A percentile compares a stretch with the other conserved stretches of the same genome.
Conservation (phyloP, 2,329 filamentous ascomycete genomes). For the Phaeosphaeriaceae sp. region DNA sequence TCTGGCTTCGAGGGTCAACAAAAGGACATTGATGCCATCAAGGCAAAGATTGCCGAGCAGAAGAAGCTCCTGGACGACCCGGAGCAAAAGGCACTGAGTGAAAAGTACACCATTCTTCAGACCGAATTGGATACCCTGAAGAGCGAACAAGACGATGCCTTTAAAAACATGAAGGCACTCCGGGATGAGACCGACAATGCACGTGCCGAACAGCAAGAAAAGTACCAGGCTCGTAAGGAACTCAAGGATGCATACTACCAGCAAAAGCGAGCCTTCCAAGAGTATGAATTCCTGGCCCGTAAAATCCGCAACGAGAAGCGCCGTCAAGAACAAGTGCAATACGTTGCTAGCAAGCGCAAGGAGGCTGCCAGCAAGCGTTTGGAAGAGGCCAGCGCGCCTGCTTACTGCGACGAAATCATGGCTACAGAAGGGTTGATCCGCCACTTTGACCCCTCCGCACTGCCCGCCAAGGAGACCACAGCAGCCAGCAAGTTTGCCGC, state of each 20-base stretch:
- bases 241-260: conserved; percentile 89
- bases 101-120: conserved; percentile 84
- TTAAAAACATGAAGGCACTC: conserved; percentile 83
- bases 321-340: conserved; percentile 78
- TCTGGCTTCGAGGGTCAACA: conserved; percentile 81
- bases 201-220: conserved; percentile 84
- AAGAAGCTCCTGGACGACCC: conserved; percentile 91
- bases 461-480: conserved; percentile 66
- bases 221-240: conserved; percentile 80
- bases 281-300: conserved; percentile 83
- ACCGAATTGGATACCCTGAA: conserved; percentile 89
- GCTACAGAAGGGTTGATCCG: conserved; percentile 85
- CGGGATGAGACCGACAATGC: conserved; percentile 86
- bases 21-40: conserved; percentile 87
- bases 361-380: conserved; percentile 78
- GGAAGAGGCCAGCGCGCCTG: conserved; percentile 81
- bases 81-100: conserved; percentile 84
- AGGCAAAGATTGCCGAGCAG: conserved; percentile 85
- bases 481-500: conserved; percentile 71
- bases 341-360: conserved; percentile 74
- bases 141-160: conserved; percentile 87
- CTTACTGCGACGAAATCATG: conserved; percentile 91
- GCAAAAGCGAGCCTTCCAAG: conserved; percentile 79
- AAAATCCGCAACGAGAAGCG: conserved; percentile 77
- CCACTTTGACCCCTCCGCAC: conserved; percentile 82